A percentile compares a stretch with the other conserved stretches of the same genome.
Conservation (phyloP, 768 basidiomycete genomes). For the Daedaleopsis nitida region DNA sequence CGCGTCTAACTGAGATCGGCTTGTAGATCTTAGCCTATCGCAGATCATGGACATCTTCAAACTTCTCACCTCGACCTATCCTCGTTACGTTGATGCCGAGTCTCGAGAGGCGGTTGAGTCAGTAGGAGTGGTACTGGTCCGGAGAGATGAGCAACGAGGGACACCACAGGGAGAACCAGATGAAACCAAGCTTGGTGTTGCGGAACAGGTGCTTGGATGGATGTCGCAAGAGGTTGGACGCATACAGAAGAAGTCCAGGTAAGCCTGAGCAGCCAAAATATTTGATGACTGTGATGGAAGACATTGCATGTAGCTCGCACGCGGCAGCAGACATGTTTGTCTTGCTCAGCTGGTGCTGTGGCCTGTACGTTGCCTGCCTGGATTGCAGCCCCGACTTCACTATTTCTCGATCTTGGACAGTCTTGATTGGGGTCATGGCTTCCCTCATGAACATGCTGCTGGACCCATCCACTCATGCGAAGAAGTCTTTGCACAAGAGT, state of each 20-base stretch:
- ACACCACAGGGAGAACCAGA: slow-evolving; percentile 39
- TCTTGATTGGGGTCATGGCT: slow-evolving; percentile 59
- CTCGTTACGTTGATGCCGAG: slow-evolving; percentile 71
- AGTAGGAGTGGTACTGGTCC: slow-evolving; percentile 64
- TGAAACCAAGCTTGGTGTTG: slow-evolving; percentile 55
- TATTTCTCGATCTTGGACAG: slow-evolving; percentile 49
- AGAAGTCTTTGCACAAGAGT: slow-evolving; percentile 60
- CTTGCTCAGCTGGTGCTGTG: slow-evolving; percentile 71
- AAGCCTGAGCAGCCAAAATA: slow-evolving; percentile 27
- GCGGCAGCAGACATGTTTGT: slow-evolving; percentile 66
- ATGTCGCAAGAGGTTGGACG: slow-evolving; percentile 64
- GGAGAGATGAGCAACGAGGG: slow-evolving; percentile 59
- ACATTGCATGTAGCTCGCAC: slow-evolving; percentile 26
- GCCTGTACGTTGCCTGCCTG: slow-evolving; percentile 57
- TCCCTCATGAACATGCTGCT: slow-evolving; percentile 61
- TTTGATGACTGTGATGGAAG: neutral
- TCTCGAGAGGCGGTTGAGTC: slow-evolving; percentile 75
- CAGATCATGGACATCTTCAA: slow-evolving; percentile 72
- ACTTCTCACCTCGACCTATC: slow-evolving; percentile 74
- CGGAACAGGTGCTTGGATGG: slow-evolving; percentile 79
- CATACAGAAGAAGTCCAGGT: slow-evolving; percentile 63
- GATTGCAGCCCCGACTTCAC: slow-evolving; percentile 46
- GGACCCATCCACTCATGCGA: slow-evolving; percentile 51
- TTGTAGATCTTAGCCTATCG: slow-evolving; percentile 56
- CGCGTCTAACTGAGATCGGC: slow-evolving; percentile 3